A percentile compares a stretch with the other conserved stretches of the same genome.
phyloP scores from a whole-genome alignment of 257 asterid species.

The Knoxia roxburghii region DNA sequence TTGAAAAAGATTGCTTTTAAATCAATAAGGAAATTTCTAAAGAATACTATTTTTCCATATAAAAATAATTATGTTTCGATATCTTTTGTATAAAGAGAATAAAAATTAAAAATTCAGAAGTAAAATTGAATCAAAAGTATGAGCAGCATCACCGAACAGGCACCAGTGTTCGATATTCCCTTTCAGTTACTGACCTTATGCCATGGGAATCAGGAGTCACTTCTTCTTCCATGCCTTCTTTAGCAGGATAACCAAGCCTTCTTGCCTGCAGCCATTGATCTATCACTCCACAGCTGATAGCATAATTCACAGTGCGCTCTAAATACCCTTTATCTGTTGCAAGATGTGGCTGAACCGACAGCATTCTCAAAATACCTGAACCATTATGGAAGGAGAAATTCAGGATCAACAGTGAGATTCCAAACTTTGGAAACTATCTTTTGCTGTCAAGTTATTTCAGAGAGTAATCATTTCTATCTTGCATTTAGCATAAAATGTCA shows the following conservation, averaged over 20 bases:
- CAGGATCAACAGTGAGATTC: constrained; percentile 2
- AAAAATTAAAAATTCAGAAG: no score
- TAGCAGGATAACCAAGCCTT: constrained; percentile 69
- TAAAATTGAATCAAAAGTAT: no score
- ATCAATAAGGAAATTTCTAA: no score
- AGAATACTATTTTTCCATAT: no score
- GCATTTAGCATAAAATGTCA: neutral
- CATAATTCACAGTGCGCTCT: constrained; percentile 64
- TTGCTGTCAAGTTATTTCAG: no score
- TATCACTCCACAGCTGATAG: constrained; percentile 75
- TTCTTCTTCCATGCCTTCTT: constrained; percentile 81
- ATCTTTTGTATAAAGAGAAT: no score
- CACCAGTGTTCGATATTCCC: constrained; percentile 60
- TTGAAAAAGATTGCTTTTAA: no score
- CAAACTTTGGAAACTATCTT: neutral
- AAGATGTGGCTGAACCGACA: constrained; percentile 70
- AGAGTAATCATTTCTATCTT: neutral
- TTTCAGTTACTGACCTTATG: constrained; percentile 68
- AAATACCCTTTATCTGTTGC: constrained; percentile 57
- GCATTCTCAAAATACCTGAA: constrained; percentile 73
- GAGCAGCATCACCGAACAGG: constrained; percentile 30
- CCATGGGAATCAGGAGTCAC: constrained; percentile 66
- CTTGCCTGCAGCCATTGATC: constrained; percentile 86
- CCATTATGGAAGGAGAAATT: neutral
- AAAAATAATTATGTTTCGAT: no score